Evolutionary conservation across 192 early-diverging fungal species (phyloP).

Genomic region (Entomortierella lignicola): DNA sequence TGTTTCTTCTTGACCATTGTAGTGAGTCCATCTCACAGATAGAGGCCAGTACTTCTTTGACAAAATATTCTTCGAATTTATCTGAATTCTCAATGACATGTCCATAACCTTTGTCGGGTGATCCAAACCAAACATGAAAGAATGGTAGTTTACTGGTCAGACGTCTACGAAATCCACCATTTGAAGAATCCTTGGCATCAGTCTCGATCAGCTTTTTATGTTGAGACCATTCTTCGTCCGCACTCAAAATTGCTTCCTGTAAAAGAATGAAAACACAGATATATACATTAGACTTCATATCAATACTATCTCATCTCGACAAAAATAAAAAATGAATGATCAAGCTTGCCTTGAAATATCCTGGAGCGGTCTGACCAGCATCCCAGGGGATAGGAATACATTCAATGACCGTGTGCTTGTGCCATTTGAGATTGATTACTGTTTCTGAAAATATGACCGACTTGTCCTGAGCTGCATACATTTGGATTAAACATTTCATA

Average conservation of each 20-base stretch:
- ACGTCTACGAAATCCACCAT: slow-evolving; percentile 75
- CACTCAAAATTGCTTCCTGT: slow-evolving; percentile 72
- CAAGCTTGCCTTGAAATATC: slow-evolving; percentile 79
- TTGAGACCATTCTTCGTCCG: slow-evolving; percentile 93
- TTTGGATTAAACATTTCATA: slow-evolving; percentile 92
- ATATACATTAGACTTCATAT: no score
- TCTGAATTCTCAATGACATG: slow-evolving; percentile 89
- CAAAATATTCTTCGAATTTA: slow-evolving; percentile 88
- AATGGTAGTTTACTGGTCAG: slow-evolving; percentile 89
- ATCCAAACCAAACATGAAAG: slow-evolving; percentile 97
- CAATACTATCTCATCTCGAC: no score
- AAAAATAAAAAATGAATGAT: background rate
- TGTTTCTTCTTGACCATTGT: slow-evolving; percentile 44
- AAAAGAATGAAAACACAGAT: no score
- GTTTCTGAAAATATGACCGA: slow-evolving; percentile 92
- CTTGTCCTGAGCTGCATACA: slow-evolving; percentile 79
- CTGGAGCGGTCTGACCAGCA: slow-evolving; percentile 78
- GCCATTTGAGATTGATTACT: slow-evolving; percentile 78
- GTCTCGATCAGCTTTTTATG: no score
- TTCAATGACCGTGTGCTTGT: slow-evolving; percentile 90
- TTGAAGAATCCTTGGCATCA: slow-evolving; percentile 8
- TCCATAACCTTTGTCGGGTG: slow-evolving; percentile 84
- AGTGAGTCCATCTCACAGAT: slow-evolving; percentile 53
- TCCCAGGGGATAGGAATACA: slow-evolving; percentile 91
- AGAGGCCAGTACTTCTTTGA: slow-evolving; percentile 58